Evolutionary conservation across 1,284 basidiomycete species (phyloP).

Genomic region (Ceratobasidium sp.): DNA sequence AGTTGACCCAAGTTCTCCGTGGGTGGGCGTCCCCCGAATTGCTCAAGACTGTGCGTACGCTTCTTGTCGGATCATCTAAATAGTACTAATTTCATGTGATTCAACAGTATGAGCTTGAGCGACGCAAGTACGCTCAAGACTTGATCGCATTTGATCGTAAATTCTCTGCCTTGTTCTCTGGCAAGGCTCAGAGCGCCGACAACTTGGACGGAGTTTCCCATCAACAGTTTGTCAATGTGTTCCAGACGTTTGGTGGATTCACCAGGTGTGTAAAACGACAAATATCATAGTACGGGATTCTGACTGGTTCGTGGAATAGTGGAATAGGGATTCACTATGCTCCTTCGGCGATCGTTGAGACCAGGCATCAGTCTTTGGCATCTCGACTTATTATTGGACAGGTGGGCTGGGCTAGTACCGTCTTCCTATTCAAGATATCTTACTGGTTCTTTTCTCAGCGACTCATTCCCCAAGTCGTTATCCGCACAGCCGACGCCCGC

Average conservation of each 20-base stretch:
- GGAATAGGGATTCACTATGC: slow-evolving; percentile 70
- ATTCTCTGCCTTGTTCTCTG: slow-evolving; percentile 76
- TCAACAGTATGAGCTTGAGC: slow-evolving; percentile 70
- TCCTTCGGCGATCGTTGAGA: slow-evolving; percentile 59
- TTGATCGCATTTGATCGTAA: slow-evolving; percentile 81
- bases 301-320: slow-evolving; percentile 58
- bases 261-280: slow-evolving; percentile 37
- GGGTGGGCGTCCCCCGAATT: slow-evolving; percentile 71
- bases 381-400: slow-evolving; percentile 59
- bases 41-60: slow-evolving; percentile 68
- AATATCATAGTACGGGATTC: background rate
- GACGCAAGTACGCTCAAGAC: slow-evolving; percentile 76
- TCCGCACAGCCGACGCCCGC: slow-evolving; percentile 68
- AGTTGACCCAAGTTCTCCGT: slow-evolving; percentile 72
- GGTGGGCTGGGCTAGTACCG: background rate
- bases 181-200: slow-evolving; percentile 67
- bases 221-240: slow-evolving; percentile 64
- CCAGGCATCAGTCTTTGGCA: slow-evolving; percentile 56
- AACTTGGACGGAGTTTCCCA: slow-evolving; percentile 69
- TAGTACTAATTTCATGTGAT: background rate
- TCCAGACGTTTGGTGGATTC: slow-evolving; percentile 57
- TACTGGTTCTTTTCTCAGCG: slow-evolving; percentile 50
- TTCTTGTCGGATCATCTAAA: slow-evolving; percentile 28
- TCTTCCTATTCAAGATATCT: background rate
- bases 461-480: slow-evolving; percentile 62